A percentile compares a stretch with the other conserved stretches of the same genome.
phyloP scores from a whole-genome alignment of 306 rosid genomes.

The Fragaria iinumae region DNA sequence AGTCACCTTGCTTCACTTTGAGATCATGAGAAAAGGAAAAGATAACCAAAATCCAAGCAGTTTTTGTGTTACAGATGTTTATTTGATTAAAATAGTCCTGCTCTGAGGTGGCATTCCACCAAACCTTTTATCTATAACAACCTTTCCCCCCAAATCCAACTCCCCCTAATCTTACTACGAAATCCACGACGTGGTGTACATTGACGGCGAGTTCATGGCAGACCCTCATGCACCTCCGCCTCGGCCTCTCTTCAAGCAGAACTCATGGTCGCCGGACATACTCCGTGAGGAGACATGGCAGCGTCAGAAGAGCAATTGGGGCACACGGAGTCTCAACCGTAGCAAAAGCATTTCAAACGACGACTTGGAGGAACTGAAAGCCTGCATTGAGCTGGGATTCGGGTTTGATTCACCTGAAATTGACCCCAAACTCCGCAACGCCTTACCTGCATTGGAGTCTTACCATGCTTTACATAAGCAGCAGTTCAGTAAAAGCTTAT shows the following conservation, averaged over 20 bases:
- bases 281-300: conserved; percentile 78
- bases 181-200: neutral
- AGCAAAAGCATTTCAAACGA: conserved; percentile 63
- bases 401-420: conserved; percentile 58
- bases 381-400: conserved; percentile 76
- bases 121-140: neutral
- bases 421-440: conserved; percentile 45
- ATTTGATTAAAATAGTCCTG: neutral
- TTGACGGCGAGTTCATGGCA: conserved; percentile 30
- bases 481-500: conserved; percentile 41
- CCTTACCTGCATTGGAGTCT: conserved; percentile 62
- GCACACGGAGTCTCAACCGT: conserved; percentile 3
- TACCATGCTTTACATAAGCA: conserved; percentile 55
- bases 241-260: conserved; percentile 54
- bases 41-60: neutral
- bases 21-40: neutral
- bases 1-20: conserved; percentile 11
- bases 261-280: conserved; percentile 67
- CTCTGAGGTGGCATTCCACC: neutral
- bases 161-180: neutral
- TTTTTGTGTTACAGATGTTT: neutral
- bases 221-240: conserved; percentile 32
- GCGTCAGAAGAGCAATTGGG: conserved; percentile 37
- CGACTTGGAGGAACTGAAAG: conserved; percentile 69
- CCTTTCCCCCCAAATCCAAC: neutral